These are phyloP conservation scores for Ophiostoma ips DNA, from an alignment of 2,329 filamentous ascomycete species.

Conservation along the genomic window DNA sequence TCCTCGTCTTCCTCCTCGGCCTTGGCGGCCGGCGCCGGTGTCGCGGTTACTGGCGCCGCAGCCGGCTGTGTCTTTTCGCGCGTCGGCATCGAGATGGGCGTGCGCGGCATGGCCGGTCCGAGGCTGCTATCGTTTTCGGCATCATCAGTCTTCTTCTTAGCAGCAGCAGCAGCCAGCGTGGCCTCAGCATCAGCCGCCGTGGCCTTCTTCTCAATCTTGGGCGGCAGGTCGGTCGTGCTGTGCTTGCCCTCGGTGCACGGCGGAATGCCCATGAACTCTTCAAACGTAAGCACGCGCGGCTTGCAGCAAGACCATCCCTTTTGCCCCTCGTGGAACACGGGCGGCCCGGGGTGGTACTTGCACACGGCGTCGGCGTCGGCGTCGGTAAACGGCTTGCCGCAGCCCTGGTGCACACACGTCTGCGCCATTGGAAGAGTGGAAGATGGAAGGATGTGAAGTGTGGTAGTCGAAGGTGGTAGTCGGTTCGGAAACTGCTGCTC, in stretches of 20 bases:
- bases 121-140: slow-evolving; percentile 12
- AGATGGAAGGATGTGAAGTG: no score
- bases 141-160: neutral
- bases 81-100: slow-evolving; percentile 29
- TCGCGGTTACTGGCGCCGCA: slow-evolving; percentile 15
- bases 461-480: neutral
- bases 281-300: slow-evolving; percentile 87
- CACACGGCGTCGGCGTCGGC: slow-evolving; percentile 72
- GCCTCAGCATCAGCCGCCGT: slow-evolving; percentile 35
- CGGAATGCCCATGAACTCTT: slow-evolving; percentile 87
- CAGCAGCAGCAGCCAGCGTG: slow-evolving; percentile 23
- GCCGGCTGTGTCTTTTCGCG: slow-evolving; percentile 16
- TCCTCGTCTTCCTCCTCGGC: slow-evolving; percentile 52
- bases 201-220: slow-evolving; percentile 45
- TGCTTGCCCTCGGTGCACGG: slow-evolving; percentile 91
- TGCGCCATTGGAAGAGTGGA: no score
- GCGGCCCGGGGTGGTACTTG: slow-evolving; percentile 83
- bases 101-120: slow-evolving; percentile 24
- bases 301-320: slow-evolving; percentile 99
- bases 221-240: slow-evolving; percentile 65
- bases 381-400: slow-evolving; percentile 60
- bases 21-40: slow-evolving; percentile 21
- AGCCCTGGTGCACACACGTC: slow-evolving; percentile 95
- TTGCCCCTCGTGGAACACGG: slow-evolving; percentile 93
- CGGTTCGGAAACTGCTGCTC: neutral